Evolutionary conservation across 345 rosid genomes (phyloP).

Genomic region (Eucalyptus guilfoylei): DNA sequence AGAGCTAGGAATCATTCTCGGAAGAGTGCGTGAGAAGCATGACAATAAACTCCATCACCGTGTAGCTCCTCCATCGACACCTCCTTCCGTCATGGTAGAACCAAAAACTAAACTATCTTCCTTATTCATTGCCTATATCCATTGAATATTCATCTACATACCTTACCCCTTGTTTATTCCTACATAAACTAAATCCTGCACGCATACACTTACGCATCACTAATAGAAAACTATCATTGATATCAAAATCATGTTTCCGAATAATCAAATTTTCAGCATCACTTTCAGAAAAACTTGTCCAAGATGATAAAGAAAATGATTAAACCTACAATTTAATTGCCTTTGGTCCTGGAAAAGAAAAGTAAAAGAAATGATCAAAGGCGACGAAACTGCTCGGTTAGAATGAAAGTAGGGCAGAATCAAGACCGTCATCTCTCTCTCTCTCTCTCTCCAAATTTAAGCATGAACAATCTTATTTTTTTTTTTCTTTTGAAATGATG

Average conservation of each 20-base stretch:
- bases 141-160: background rate
- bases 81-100: too few species aligned
- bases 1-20: background rate
- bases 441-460: background rate
- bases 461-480: background rate
- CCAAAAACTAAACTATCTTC: too few species aligned
- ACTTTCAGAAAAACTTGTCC: background rate
- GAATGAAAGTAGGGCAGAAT: background rate
- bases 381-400: background rate
- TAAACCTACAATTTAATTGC: too few species aligned
- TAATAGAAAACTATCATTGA: too few species aligned
- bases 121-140: background rate
- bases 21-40: background rate
- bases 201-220: too few species aligned
- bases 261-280: too few species aligned
- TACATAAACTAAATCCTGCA: background rate
- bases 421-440: background rate
- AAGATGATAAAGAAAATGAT: background rate
- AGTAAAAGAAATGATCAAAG: background rate
- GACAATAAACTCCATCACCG: background rate
- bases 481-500: background rate
- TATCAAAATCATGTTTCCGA: too few species aligned
- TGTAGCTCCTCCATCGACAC: too few species aligned
- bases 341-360: too few species aligned
- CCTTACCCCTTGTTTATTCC: background rate